Percentiles rank a stretch among this genome's conserved stretches.
Conservation (phyloP, 2,329 filamentous ascomycete genomes). For the Penicillium nordicum region DNA sequence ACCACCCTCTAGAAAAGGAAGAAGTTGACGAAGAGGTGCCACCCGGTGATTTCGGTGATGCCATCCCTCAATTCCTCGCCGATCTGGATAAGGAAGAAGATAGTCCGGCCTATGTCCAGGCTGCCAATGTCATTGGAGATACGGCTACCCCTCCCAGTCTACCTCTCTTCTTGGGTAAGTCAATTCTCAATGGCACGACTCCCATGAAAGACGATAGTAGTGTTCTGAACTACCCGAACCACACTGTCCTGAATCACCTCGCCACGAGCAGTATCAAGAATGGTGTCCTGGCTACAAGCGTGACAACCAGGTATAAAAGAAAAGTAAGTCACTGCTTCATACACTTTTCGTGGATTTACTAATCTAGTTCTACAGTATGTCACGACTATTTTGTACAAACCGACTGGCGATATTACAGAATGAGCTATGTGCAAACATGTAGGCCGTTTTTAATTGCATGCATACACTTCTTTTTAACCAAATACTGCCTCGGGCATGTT, state of each 20-base stretch:
- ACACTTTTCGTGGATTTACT: conserved; percentile 5
- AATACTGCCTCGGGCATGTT: background rate
- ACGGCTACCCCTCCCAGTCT: conserved; percentile 79
- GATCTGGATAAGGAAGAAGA: conserved; percentile 84
- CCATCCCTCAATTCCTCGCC: conserved; percentile 78
- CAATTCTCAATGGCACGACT: conserved; percentile 85
- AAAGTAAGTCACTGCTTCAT: conserved; percentile 51
- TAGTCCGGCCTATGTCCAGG: conserved; percentile 68
- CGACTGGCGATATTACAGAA: conserved; percentile 53
- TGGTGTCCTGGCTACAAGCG: conserved; percentile 88
- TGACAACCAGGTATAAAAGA: conserved; percentile 93
- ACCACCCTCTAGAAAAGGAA: conserved; percentile 32
- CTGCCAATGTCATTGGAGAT: conserved; percentile 70
- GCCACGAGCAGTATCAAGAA: conserved; percentile 98
- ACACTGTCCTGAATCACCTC: conserved; percentile 93
- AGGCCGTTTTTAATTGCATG: conserved; percentile 2
- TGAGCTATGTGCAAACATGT: conserved; percentile 18
- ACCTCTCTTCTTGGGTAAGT: conserved; percentile 88
- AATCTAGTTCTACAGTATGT: conserved; percentile 61
- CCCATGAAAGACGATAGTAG: conserved; percentile 98
- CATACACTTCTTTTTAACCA: conserved; percentile 1
- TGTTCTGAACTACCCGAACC: conserved; percentile 93
- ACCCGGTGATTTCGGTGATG: conserved; percentile 62
- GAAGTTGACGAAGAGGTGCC: conserved; percentile 56
- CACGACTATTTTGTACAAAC: conserved; percentile 97